These are phyloP conservation scores for Zelonia costaricensis DNA, from an alignment of 208 protist genomes.

Conservation along the genomic window DNA sequence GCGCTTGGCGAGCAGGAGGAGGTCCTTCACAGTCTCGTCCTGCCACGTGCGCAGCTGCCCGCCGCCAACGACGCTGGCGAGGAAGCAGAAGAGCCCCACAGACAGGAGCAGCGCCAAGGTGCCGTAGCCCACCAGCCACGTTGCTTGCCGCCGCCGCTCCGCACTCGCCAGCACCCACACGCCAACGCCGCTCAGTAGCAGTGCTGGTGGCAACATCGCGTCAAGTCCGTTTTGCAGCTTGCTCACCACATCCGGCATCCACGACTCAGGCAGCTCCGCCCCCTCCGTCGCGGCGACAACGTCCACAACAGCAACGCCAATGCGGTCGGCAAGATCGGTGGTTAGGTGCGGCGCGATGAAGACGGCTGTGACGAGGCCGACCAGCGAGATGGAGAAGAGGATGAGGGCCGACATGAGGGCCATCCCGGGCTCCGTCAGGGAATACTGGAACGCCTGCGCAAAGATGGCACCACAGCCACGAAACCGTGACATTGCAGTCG, in stretches of 20 bases:
- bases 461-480: background rate
- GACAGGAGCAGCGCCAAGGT: background rate
- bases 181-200: background rate
- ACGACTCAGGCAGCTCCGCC: background rate
- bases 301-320: background rate
- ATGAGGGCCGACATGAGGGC: conserved; percentile 14
- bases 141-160: conserved; percentile 4
- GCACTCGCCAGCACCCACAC: conserved; percentile 1
- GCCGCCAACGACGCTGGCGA: background rate
- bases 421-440: conserved; percentile 25
- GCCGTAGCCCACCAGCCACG: conserved; percentile 3
- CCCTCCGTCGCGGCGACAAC: background rate
- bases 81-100: background rate
- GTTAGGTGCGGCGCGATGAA: conserved; percentile 11
- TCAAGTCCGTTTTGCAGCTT: background rate
- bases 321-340: background rate
- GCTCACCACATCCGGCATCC: background rate
- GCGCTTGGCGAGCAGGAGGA: background rate
- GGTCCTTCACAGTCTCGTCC: background rate
- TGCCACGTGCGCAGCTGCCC: conserved; percentile 3
- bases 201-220: background rate
- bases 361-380: conserved; percentile 8
- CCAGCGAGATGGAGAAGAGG: conserved; percentile 12
- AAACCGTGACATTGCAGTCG: background rate
- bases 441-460: conserved; percentile 15